Percentiles rank a stretch among this genome's conserved stretches.
phyloP scores from a whole-genome alignment of 768 basidiomycete genomes.

The Rhizopogon sp. region DNA sequence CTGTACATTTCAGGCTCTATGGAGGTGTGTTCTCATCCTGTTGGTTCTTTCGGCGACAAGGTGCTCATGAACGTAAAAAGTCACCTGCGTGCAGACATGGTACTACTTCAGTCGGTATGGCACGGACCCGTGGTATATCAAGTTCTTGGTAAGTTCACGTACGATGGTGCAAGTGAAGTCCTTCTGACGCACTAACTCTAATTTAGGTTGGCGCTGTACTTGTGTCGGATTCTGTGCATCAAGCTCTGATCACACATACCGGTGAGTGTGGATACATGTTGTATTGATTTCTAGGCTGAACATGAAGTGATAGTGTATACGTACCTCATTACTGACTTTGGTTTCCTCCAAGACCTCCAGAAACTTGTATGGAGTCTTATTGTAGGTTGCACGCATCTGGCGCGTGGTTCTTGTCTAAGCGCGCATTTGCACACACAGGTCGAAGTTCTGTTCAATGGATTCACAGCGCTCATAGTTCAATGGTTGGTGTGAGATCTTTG shows the following conservation, averaged over 20 bases:
- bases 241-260: slow-evolving; percentile 48
- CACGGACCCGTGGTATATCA: slow-evolving; percentile 44
- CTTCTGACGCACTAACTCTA: neutral
- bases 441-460: slow-evolving; percentile 44
- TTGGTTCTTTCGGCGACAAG: neutral
- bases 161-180: neutral
- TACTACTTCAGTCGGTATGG: slow-evolving; percentile 48
- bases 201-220: slow-evolving; percentile 45
- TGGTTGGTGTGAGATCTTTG: neutral
- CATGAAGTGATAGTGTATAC: slow-evolving; percentile 35
- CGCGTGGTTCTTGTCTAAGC: slow-evolving; percentile 2
- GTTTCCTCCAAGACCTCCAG: slow-evolving; percentile 20
- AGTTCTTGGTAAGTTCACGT: slow-evolving; percentile 34
- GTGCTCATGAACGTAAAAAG: slow-evolving; percentile 21
- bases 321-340: slow-evolving; percentile 41
- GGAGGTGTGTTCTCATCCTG: slow-evolving; percentile 36
- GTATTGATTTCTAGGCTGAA: neutral
- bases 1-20: slow-evolving; percentile 33
- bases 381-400: slow-evolving; percentile 8
- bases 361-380: slow-evolving; percentile 33
- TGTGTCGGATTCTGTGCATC: slow-evolving; percentile 48
- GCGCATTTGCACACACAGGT: slow-evolving; percentile 23
- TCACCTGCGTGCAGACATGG: slow-evolving; percentile 51
- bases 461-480: slow-evolving; percentile 50
- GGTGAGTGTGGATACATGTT: slow-evolving; percentile 21